Evolutionary conservation across 2,329 filamentous ascomycete species (phyloP).

Genomic region (Seiridium cupressi): DNA sequence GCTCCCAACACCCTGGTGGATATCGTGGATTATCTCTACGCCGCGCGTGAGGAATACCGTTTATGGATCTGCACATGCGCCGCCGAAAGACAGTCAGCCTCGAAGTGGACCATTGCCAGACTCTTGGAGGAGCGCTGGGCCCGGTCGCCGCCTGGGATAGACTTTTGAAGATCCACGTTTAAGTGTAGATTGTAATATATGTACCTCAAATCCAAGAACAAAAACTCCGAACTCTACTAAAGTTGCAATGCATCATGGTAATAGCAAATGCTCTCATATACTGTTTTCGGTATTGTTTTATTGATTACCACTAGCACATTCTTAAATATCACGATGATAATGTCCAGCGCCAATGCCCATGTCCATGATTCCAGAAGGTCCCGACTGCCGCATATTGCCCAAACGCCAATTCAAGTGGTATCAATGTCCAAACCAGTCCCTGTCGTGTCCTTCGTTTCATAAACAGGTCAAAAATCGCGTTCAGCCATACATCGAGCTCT

Average conservation of each 20-base stretch:
- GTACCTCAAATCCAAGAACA: neutral
- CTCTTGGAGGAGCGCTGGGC: constrained; percentile 62
- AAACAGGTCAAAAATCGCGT: neutral
- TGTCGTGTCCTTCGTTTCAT: no score
- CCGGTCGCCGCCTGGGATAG: constrained; percentile 61
- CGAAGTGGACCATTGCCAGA: constrained; percentile 55
- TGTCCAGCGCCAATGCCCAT: no score
- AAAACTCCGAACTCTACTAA: neutral
- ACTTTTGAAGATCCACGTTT: neutral
- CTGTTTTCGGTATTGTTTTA: no score
- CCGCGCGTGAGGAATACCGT: constrained; percentile 45
- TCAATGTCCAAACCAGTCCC: no score
- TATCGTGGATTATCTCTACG: constrained; percentile 65
- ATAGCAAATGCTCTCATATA: no score
- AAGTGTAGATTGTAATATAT: neutral
- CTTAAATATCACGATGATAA: no score
- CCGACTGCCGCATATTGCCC: no score
- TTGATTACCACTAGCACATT: no score
- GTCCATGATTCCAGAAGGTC: no score
- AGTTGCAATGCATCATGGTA: no score
- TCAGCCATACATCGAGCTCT: constrained; percentile 34
- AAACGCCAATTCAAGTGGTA: no score
- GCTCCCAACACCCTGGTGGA: constrained; percentile 69
- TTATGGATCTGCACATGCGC: constrained; percentile 63
- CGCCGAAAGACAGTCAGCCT: constrained; percentile 24